Conservation (phyloP, 345 rosid species). For the Cardiospermum halicacabum region DNA sequence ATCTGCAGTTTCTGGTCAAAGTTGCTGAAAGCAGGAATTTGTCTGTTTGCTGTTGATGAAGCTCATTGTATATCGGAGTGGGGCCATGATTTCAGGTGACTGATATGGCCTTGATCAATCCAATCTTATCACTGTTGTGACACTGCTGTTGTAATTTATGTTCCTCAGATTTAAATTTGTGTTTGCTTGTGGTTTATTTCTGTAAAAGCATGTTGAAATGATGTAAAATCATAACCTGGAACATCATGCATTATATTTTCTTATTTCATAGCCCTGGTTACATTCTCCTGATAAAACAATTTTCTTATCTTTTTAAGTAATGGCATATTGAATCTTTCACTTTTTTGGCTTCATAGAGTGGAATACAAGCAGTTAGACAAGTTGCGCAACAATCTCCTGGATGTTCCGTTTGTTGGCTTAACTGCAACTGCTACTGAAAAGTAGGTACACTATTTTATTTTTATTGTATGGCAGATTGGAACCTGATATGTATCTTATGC, state of each 20-base stretch:
- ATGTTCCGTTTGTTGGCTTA: slow-evolving; percentile 44
- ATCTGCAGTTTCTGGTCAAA: slow-evolving; percentile 39
- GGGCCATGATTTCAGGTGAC: slow-evolving; percentile 56
- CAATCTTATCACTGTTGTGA: background rate
- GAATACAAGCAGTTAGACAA: slow-evolving; percentile 42
- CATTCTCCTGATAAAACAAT: background rate
- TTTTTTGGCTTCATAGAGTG: slow-evolving; percentile 29
- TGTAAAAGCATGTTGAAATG: background rate
- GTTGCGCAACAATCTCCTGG: slow-evolving; percentile 29
- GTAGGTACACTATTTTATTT: slow-evolving; percentile 17
- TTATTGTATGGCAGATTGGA: background rate
- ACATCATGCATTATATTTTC: background rate
- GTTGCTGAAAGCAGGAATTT: slow-evolving; percentile 34
- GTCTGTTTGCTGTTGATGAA: slow-evolving; percentile 46
- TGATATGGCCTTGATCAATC: background rate
- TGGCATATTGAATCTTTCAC: background rate
- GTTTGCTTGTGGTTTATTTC: background rate
- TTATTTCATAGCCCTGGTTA: background rate
- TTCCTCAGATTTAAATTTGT: background rate
- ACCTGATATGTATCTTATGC: background rate
- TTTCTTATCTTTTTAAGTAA: background rate
- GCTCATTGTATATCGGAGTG: slow-evolving; percentile 54
- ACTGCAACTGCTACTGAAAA: slow-evolving; percentile 50
- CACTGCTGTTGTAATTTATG: background rate
- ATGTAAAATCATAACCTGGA: background rate